phyloP scores from a whole-genome alignment of 1,284 basidiomycete species.

The Pterulicium gracile region DNA sequence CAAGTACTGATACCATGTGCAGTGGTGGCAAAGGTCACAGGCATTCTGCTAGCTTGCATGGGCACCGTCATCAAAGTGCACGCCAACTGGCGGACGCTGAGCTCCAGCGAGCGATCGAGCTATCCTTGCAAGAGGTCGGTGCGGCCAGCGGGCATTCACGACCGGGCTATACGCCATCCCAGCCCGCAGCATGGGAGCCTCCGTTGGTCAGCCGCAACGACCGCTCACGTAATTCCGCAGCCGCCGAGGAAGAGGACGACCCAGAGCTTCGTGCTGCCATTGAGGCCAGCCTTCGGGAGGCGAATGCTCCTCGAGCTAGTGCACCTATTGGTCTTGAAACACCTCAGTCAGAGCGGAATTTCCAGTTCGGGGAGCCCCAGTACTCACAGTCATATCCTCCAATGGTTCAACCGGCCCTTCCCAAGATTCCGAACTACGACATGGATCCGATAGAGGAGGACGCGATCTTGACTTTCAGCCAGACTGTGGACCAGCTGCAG shows the following conservation, averaged over 20 bases:
- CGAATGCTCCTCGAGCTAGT: constrained; percentile 67
- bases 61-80: constrained; percentile 38
- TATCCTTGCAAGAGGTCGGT: constrained; percentile 78
- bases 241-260: constrained; percentile 76
- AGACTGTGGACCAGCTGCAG: constrained; percentile 79
- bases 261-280: constrained; percentile 91
- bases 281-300: constrained; percentile 87
- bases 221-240: constrained; percentile 26
- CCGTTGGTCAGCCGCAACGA: constrained; percentile 51
- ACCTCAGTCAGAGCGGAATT: constrained; percentile 30
- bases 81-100: constrained; percentile 79
- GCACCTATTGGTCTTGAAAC: constrained; percentile 59
- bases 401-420: constrained; percentile 29
- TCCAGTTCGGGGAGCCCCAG: constrained; percentile 23
- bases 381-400: constrained; percentile 36
- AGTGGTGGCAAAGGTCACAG: constrained; percentile 37
- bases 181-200: constrained; percentile 53
- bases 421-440: constrained; percentile 63
- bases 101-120: constrained; percentile 86
- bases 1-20: no score
- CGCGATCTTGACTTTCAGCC: constrained; percentile 80
- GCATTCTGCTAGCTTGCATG: constrained; percentile 37
- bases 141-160: constrained; percentile 34
- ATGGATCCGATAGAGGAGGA: constrained; percentile 73
- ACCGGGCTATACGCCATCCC: constrained; percentile 61